Base-by-base conservation (phyloP, 2,329 filamentous ascomycete genomes). In the Fusarium pilosicola region DNA sequence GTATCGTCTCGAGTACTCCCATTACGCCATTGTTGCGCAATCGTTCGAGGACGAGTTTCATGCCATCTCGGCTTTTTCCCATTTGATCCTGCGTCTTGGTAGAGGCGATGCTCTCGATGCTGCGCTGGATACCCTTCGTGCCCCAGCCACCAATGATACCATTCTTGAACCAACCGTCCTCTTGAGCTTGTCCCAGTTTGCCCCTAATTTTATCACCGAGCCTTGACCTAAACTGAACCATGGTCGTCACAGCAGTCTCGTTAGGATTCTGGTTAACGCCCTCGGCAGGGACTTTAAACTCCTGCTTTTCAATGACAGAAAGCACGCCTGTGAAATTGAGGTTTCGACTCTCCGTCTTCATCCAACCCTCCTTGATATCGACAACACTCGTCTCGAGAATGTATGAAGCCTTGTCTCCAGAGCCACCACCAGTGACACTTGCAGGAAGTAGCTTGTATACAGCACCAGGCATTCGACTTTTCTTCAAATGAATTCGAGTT, bases 241-340 rank as follows among this genome's bases (percentile, higher is more conserved):
- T 92, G n/a, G 92, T 94, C 30, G 88, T 88, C 45, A 95, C 93
- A 45, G 91, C 90, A 2, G 93, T 95, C 72, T 83, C 84, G 22
- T 81, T 79, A 14, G 79, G 62, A 15, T 78, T 75, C 24, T 79
- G 65, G 8, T 60, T 38, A 24, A 78, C 74, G 11, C 74, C 69
- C 9, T 79, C 75, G 32, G 76, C 65, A 15, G 86, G 84, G 6
- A 82, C 76, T 36, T 85, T 86, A 82, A 94, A 96, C 64, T 88
- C 84, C 80, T 96, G 94, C 75, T 90, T 87, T 84, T 96, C 94
- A 26, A 95, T 86, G 18, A 96, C 93, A 54, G 91, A 93, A 44
- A 96, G 83, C 24, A 96, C 92, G 68, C 93, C 92, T 10, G 93
- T 94, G 83, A 93, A 96, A 82, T 96, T 94, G 60, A 96, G 86